Percentiles rank a stretch among this genome's conserved stretches.
phyloP scores from a whole-genome alignment of 2,329 filamentous ascomycete genomes.

The Lecanicillium sp. region DNA sequence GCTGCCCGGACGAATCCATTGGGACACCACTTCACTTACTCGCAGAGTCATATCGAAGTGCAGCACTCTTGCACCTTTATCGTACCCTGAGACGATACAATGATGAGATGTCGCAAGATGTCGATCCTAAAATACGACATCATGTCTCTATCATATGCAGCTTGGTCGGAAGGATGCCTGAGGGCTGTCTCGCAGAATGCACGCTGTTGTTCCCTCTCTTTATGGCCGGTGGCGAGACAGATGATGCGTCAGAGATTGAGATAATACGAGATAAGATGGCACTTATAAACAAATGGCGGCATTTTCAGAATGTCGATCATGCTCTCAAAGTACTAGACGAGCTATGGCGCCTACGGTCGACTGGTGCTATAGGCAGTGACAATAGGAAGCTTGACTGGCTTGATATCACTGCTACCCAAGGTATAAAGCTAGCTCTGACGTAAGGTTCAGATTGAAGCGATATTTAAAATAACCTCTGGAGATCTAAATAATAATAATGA shows the following conservation, averaged over 20 bases:
- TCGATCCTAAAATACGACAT: background rate
- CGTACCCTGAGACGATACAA: conserved; percentile 3
- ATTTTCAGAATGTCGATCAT: conserved; percentile 8
- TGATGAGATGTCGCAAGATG: background rate
- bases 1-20: no score
- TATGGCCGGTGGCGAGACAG: conserved; percentile 11
- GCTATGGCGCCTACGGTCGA: conserved; percentile 3
- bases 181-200: conserved; percentile 10
- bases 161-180: conserved; percentile 2
- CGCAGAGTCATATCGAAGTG: conserved; percentile 10
- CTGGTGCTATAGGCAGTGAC: background rate
- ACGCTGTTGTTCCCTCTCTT: conserved; percentile 11
- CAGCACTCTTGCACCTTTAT: conserved; percentile 10
- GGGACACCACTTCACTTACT: conserved; percentile 8
- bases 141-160: conserved; percentile 1
- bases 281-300: conserved; percentile 5
- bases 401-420: conserved; percentile 1
- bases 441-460: no score
- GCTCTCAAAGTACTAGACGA: conserved; percentile 7
- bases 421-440: no score
- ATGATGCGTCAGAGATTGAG: conserved; percentile 6
- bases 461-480: no score
- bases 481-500: no score
- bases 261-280: conserved; percentile 1
- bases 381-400: conserved; percentile 3